Conservation (phyloP, 495 filamentous ascomycete species). For the Penicillium cataractarum region DNA sequence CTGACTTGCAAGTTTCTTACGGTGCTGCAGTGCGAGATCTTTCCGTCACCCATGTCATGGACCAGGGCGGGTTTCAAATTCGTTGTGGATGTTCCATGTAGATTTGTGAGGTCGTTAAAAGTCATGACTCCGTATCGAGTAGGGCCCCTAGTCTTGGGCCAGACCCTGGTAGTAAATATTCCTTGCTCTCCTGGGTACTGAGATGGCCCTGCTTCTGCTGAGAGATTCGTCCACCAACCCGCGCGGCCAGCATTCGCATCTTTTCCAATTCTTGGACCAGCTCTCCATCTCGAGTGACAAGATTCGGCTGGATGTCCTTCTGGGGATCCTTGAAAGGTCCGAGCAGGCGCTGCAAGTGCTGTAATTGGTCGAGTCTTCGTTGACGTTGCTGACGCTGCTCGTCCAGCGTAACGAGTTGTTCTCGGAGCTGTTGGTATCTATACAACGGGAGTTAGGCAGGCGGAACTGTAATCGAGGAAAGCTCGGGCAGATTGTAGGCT, state of each 20-base stretch:
- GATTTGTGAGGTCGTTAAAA: conserved; percentile 26
- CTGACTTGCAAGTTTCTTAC: conserved; percentile 5
- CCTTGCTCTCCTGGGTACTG: conserved; percentile 15
- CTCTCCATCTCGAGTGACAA: conserved; percentile 74
- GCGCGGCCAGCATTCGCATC: conserved; percentile 74
- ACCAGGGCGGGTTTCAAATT: conserved; percentile 16
- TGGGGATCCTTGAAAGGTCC: conserved; percentile 60
- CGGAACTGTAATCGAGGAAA: conserved; percentile 27
- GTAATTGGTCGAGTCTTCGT: conserved; percentile 59
- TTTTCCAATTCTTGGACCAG: conserved; percentile 72
- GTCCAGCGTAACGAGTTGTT: conserved; percentile 54
- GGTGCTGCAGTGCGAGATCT: conserved; percentile 12
- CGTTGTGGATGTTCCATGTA: conserved; percentile 7
- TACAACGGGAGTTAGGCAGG: conserved; percentile 37
- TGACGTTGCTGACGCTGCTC: conserved; percentile 54
- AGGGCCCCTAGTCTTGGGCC: conserved; percentile 42
- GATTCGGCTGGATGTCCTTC: conserved; percentile 71
- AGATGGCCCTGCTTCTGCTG: conserved; percentile 33
- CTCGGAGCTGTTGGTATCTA: conserved; percentile 60
- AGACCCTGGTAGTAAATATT: conserved; percentile 35
- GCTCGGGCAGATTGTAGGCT: conserved; percentile 16
- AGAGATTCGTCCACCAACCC: conserved; percentile 65
- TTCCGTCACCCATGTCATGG: conserved; percentile 7
- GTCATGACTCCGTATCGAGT: conserved; percentile 36
- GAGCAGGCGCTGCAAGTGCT: conserved; percentile 59